Base-by-base conservation (phyloP, 306 rosid species). In the Acacia acuminata region DNA sequence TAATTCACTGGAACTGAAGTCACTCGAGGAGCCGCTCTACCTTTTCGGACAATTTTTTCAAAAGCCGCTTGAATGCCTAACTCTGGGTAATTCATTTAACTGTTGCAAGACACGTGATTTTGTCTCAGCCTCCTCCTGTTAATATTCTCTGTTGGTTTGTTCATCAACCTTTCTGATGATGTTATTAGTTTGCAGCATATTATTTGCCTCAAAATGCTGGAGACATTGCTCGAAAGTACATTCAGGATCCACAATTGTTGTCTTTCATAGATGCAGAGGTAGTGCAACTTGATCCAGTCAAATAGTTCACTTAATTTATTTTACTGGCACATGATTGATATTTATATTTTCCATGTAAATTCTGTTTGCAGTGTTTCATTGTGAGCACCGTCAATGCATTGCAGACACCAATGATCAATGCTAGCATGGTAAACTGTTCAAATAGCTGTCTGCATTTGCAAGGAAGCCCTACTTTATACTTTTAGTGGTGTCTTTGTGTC, bases 381-480 rank as follows among this genome's bases (percentile, higher is more conserved):
- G 98, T 92, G 88, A 96, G 98, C 88, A 94, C 99, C 7, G 97
- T 96, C 85, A 96, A 96, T 9, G 96, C 93, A 79, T 85, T 96
- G 88, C 96, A 91, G 85, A 96, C 99, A 25, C 98, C 99, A 84
- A 96, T 96, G 98, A 96, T 96, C 87, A 96, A 96, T 86, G 99
- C 99, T 45, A 87, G 94, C 94, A 91, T 94, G 98, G 98, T 96
- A 85, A 87, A 80, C 50, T 88, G 75, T 72, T 71, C 53, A 66
- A 61, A 43, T 72, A 43, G n/a, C 32, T 50, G 76, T 75, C 80
- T 47, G 47, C 42, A 3, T 73, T 77, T 81, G 74, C 64, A 73
- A 47, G 80, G 30, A 60, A 43, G 73, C 55, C 72, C 78, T 34
- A 50, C 55, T 25, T 56, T 64, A 32, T 30, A 78, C 56, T 81